A percentile compares a stretch with the other conserved stretches of the same genome.
phyloP scores from a whole-genome alignment of 768 basidiomycete species.

The Suillus bovinus region DNA sequence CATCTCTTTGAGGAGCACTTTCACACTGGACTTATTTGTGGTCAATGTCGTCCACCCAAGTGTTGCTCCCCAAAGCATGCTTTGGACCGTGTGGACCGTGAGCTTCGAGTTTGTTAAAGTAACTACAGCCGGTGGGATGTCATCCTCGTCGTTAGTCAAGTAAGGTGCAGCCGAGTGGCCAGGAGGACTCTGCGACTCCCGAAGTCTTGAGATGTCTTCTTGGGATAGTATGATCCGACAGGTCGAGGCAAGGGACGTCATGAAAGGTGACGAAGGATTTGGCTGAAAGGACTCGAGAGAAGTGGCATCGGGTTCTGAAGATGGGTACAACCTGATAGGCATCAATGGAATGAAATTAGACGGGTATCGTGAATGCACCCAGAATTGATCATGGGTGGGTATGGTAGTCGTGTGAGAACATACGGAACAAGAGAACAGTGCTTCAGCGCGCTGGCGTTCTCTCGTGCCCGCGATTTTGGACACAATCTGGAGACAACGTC shows the following conservation, averaged over 20 bases:
- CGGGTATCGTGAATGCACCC: constrained; percentile 63
- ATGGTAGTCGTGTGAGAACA: constrained; percentile 13
- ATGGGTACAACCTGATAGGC: constrained; percentile 54
- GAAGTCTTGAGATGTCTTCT: constrained; percentile 28
- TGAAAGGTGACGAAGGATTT: constrained; percentile 39
- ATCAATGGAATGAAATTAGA: constrained; percentile 54
- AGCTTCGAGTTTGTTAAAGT: constrained; percentile 58
- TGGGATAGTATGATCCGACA: constrained; percentile 56
- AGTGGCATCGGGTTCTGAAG: constrained; percentile 21
- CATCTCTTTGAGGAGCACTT: constrained; percentile 71
- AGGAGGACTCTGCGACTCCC: background rate
- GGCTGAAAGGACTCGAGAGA: constrained; percentile 2
- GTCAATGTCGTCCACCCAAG: constrained; percentile 86
- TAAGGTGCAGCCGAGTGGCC: background rate
- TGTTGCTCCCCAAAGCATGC: constrained; percentile 66
- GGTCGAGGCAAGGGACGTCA: constrained; percentile 47
- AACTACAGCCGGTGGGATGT: constrained; percentile 54
- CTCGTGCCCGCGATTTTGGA: constrained; percentile 73
- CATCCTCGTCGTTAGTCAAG: constrained; percentile 23
- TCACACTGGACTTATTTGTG: constrained; percentile 79
- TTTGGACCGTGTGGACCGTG: constrained; percentile 77
- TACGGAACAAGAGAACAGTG: constrained; percentile 47
- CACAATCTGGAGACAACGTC: constrained; percentile 74
- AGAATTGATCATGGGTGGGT: constrained; percentile 48
- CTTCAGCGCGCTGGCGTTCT: constrained; percentile 64